Percentiles rank a stretch among this genome's conserved stretches.
phyloP scores from a whole-genome alignment of 2,329 filamentous ascomycete species.

The Apiospora rasikravindrae region DNA sequence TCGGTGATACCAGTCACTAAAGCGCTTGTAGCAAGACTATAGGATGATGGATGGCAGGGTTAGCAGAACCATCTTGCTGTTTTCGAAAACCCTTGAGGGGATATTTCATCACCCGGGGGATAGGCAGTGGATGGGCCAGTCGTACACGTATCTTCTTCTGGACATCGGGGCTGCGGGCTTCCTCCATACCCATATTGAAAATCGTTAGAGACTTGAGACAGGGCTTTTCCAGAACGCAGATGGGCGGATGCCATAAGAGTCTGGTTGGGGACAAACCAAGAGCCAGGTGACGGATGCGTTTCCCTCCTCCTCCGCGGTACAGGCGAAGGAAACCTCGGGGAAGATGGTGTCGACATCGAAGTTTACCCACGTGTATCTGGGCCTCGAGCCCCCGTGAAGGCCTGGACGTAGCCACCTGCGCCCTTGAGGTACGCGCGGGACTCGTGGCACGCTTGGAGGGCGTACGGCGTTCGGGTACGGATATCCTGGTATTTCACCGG shows the following conservation, averaged over 20 bases:
- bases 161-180: too few relatives aligned
- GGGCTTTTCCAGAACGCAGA: too few relatives aligned
- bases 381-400: not conserved
- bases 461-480: not conserved
- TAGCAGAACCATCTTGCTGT: not conserved
- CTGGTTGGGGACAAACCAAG: too few relatives aligned
- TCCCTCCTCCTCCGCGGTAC: not conserved
- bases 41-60: not conserved
- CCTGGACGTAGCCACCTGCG: not conserved
- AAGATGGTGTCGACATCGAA: not conserved
- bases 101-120: too few relatives aligned
- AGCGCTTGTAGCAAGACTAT: not conserved
- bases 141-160: too few relatives aligned
- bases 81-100: too few relatives aligned
- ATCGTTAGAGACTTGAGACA: too few relatives aligned
- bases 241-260: too few relatives aligned
- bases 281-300: not conserved
- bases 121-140: too few relatives aligned
- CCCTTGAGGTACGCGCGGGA: not conserved
- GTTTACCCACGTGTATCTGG: not conserved
- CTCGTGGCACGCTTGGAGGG: not conserved
- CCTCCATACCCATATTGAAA: too few relatives aligned
- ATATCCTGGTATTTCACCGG: not conserved
- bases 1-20: not conserved
- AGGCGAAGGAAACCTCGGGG: rapidly evolving